A percentile compares a stretch with the other conserved stretches of the same genome.
Evolutionary conservation across 768 basidiomycete species (phyloP).

Genomic region (Pholiota molesta): DNA sequence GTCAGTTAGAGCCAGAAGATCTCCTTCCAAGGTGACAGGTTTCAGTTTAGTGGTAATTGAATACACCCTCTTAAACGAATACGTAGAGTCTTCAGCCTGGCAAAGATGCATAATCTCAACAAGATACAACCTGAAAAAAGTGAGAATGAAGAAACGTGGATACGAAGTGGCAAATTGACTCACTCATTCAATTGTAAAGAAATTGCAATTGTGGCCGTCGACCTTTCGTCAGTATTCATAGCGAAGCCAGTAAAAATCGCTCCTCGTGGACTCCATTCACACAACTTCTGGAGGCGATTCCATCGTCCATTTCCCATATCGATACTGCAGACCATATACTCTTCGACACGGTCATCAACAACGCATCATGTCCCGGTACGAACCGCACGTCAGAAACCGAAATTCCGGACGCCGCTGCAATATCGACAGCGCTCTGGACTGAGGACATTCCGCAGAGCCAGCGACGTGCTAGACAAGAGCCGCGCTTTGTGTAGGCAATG

Average conservation of each 20-base stretch:
- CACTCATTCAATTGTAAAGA: slow-evolving; percentile 51
- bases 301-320: slow-evolving; percentile 49
- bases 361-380: slow-evolving; percentile 45
- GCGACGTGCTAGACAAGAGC: slow-evolving; percentile 48
- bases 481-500: slow-evolving; percentile 44
- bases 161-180: slow-evolving; percentile 25
- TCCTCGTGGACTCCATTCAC: slow-evolving; percentile 57
- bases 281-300: slow-evolving; percentile 31
- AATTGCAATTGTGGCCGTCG: slow-evolving; percentile 53
- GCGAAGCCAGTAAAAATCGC: slow-evolving; percentile 55
- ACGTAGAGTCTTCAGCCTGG: not conserved
- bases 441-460: slow-evolving; percentile 39
- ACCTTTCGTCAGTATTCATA: slow-evolving; percentile 48
- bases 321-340: slow-evolving; percentile 63
- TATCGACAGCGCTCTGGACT: slow-evolving; percentile 21
- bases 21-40: slow-evolving; percentile 52
- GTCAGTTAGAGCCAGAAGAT: slow-evolving; percentile 58
- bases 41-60: slow-evolving; percentile 43
- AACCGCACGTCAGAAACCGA: slow-evolving; percentile 58
- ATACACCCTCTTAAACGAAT: slow-evolving; percentile 32
- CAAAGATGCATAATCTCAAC: slow-evolving; percentile 34
- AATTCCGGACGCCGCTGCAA: slow-evolving; percentile 40
- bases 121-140: slow-evolving; percentile 29
- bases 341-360: slow-evolving; percentile 56
- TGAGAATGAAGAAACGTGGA: slow-evolving; percentile 21